phyloP scores from a whole-genome alignment of 352 stramenopile genomes.

The Pelagophyceae sp. region DNA sequence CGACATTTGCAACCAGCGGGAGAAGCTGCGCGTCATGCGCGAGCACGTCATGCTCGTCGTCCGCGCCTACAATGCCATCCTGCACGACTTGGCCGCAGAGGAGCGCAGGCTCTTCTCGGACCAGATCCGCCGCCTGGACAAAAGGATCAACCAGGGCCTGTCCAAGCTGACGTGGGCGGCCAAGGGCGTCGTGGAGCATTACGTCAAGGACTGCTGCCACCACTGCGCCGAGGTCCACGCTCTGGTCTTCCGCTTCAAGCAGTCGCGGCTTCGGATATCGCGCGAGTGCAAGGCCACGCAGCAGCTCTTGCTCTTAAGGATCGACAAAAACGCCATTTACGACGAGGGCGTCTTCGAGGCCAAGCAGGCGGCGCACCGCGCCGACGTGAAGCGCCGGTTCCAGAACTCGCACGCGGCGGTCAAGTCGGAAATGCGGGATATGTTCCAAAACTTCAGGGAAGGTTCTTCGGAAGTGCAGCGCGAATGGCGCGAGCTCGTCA shows the following conservation, averaged over 20 bases:
- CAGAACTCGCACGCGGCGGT: conserved; percentile 67
- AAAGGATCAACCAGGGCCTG: conserved; percentile 75
- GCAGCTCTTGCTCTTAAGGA: conserved; percentile 73
- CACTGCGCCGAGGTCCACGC: conserved; percentile 37
- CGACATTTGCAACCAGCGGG: conserved; percentile 80
- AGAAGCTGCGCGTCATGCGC: conserved; percentile 69
- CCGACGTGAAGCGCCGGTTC: conserved; percentile 45
- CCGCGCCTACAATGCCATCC: conserved; percentile 84
- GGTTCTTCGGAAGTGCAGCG: conserved; percentile 75
- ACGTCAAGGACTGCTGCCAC: conserved; percentile 74
- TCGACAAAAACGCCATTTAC: conserved; percentile 83
- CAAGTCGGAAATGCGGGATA: conserved; percentile 72
- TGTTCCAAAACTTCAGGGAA: conserved; percentile 77
- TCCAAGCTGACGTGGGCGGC: conserved; percentile 77
- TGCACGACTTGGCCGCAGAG: conserved; percentile 73
- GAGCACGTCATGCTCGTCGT: conserved; percentile 89
- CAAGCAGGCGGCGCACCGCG: conserved; percentile 76
- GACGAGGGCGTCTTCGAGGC: conserved; percentile 80
- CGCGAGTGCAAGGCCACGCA: conserved; percentile 64
- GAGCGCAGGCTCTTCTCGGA: conserved; percentile 83
- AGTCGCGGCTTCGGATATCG: conserved; percentile 26
- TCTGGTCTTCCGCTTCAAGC: conserved; percentile 41
- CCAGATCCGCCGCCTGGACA: conserved; percentile 83
- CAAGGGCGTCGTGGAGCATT: conserved; percentile 76
- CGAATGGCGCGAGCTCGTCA: conserved; percentile 78